Percentiles rank a stretch among this genome's conserved stretches.
Conservation (phyloP, 2,329 filamentous ascomycete genomes). For the Sarocladium kiliense region DNA sequence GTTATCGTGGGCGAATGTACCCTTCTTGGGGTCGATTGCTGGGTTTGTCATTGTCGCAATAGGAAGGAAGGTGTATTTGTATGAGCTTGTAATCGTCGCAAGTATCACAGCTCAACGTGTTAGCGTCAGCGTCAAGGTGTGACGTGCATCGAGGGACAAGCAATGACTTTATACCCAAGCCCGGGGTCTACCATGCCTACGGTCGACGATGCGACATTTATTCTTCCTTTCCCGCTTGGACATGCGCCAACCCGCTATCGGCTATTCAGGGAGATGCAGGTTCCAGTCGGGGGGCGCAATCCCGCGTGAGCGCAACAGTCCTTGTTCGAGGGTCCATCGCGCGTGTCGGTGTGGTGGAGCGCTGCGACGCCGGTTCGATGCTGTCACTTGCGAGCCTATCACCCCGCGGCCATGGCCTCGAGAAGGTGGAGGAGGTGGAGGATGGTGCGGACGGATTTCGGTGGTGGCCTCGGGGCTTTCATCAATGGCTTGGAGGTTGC, state of each 20-base stretch:
- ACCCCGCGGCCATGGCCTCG: conserved; percentile 2
- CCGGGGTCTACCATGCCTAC: not conserved
- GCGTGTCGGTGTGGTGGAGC: conserved; percentile 6
- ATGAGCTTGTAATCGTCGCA: not conserved
- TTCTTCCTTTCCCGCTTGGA: conserved; percentile 4
- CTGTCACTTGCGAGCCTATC: conserved; percentile 8
- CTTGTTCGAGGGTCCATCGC: conserved; percentile 5
- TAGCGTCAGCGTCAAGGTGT: not conserved
- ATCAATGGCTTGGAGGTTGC: not conserved
- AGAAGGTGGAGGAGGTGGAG: conserved; percentile 9
- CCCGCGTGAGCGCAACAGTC: not conserved
- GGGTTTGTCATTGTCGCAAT: not conserved
- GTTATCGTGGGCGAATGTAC: conserved; percentile 53
- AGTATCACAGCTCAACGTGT: not conserved
- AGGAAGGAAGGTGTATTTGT: not conserved
- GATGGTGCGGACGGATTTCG: not conserved
- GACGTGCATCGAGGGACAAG: not conserved
- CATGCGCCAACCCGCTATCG: conserved; percentile 8
- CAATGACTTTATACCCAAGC: not conserved
- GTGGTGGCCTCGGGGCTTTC: conserved; percentile 5
- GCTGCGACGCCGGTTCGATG: conserved; percentile 1
- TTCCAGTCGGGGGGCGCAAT: not conserved
- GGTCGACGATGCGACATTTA: conserved; percentile 8
- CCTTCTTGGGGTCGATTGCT: conserved; percentile 31
- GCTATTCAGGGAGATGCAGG: conserved; percentile 7